phyloP scores from a whole-genome alignment of 169 alveolate species.

The Pseudocohnilembus persalinus region DNA sequence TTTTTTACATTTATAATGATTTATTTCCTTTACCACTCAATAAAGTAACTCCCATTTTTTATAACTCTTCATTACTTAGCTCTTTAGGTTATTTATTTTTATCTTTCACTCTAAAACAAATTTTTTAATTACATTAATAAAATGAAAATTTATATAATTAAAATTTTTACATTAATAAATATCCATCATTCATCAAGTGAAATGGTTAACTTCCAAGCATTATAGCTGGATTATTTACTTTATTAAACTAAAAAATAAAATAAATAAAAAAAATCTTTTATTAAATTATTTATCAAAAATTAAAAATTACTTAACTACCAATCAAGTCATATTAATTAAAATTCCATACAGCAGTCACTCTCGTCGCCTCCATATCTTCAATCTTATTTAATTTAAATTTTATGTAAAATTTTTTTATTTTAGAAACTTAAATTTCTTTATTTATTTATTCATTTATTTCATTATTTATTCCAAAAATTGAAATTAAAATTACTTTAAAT shows the following conservation, averaged over 20 bases:
- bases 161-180: slow-evolving; percentile 5
- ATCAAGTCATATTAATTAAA: slow-evolving; percentile 3
- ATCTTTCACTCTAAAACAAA: slow-evolving; percentile 9
- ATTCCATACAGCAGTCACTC: slow-evolving; percentile 16
- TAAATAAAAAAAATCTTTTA: background rate
- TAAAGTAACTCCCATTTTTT: slow-evolving; percentile 16
- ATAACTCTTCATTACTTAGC: slow-evolving; percentile 10
- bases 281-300: no score
- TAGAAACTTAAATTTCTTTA: no score
- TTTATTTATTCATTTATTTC: no score
- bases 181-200: slow-evolving; percentile 31
- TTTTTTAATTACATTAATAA: background rate
- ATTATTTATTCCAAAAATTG: no score
- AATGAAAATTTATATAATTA: background rate
- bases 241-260: background rate
- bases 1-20: background rate
- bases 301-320: background rate
- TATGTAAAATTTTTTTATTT: background rate
- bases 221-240: background rate
- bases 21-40: no score
- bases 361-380: slow-evolving; percentile 15
- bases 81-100: slow-evolving; percentile 17
- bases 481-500: background rate
- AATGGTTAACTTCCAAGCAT: slow-evolving; percentile 8
- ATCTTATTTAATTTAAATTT: background rate